Percentiles rank a stretch among this genome's conserved stretches.
Evolutionary conservation across 2,329 filamentous ascomycete genomes (phyloP).

Genomic region (Dothistroma pini): DNA sequence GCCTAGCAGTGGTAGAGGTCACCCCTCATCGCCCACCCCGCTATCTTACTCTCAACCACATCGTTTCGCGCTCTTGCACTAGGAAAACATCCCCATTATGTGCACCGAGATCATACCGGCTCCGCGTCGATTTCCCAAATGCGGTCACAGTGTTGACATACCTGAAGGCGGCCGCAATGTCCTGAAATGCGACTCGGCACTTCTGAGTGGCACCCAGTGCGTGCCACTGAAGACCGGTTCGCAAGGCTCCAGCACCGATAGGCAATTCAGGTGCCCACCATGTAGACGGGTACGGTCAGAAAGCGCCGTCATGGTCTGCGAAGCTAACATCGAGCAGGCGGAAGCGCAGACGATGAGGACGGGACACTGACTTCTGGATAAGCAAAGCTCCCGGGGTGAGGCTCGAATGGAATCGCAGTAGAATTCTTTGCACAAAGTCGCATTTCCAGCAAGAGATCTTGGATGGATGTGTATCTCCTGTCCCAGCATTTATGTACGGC

Average conservation of each 20-base stretch:
- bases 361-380: constrained; percentile 8
- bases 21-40: no score
- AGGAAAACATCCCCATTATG: no score
- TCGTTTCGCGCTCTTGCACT: no score
- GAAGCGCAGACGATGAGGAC: constrained; percentile 15
- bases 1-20: no score
- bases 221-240: constrained; percentile 1
- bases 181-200: constrained; percentile 5
- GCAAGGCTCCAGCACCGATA: constrained; percentile 1
- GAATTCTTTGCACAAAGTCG: constrained; percentile 12
- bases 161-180: constrained; percentile 4
- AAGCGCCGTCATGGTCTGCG: not conserved
- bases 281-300: not conserved
- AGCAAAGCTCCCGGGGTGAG: constrained; percentile 5
- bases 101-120: no score
- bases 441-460: constrained; percentile 13
- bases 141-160: constrained; percentile 3
- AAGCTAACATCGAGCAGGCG: constrained; percentile 6
- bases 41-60: no score
- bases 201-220: constrained; percentile 4
- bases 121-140: not conserved
- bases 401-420: constrained; percentile 9
- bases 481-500: constrained; percentile 14
- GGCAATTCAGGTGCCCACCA: constrained; percentile 4
- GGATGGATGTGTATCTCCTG: constrained; percentile 11